A percentile compares a stretch with the other conserved stretches of the same genome.
Conservation (phyloP, 106 monocot genomes). For the Phalaenopsis equestris region DNA sequence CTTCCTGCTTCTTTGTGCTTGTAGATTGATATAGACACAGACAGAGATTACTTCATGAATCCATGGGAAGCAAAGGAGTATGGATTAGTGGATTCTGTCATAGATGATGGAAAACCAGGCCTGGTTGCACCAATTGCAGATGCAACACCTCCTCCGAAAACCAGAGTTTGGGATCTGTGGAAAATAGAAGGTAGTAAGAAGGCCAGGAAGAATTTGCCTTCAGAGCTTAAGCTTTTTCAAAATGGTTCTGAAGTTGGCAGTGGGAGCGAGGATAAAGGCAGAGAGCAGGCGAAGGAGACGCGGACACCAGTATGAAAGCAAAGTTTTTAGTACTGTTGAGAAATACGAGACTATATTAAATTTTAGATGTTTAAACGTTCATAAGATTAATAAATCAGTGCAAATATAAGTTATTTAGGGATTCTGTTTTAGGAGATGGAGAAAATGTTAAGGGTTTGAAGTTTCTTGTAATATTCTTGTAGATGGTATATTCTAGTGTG, state of each 20-base stretch:
- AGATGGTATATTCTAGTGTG: no score
- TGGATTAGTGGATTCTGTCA: constrained; percentile 77
- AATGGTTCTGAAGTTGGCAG: constrained; percentile 18
- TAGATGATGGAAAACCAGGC: constrained; percentile 94
- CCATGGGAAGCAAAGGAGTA: constrained; percentile 97
- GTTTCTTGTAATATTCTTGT: no score
- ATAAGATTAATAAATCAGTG: no score
- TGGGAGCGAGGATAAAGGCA: constrained; percentile 30
- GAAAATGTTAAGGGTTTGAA: no score
- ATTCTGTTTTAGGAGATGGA: no score
- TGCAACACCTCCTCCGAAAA: constrained; percentile 66
- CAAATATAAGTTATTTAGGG: no score
- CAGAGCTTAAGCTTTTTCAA: constrained; percentile 43
- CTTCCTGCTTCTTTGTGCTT: constrained; percentile 1
- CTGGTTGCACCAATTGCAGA: constrained; percentile 80
- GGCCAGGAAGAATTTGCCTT: constrained; percentile 61
- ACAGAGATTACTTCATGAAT: constrained; percentile 93
- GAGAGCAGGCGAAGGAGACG: constrained; percentile 33
- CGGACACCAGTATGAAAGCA: constrained; percentile 12
- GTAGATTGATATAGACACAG: constrained; percentile 78
- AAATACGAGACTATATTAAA: no score
- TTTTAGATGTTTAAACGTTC: no score
- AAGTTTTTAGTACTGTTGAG: no score
- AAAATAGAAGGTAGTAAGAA: constrained; percentile 71
- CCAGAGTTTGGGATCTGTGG: constrained; percentile 76